Percentiles rank a stretch among this genome's conserved stretches.
phyloP scores from a whole-genome alignment of 176 grass and related monocot genomes.

The Rhynchospora pubera region DNA sequence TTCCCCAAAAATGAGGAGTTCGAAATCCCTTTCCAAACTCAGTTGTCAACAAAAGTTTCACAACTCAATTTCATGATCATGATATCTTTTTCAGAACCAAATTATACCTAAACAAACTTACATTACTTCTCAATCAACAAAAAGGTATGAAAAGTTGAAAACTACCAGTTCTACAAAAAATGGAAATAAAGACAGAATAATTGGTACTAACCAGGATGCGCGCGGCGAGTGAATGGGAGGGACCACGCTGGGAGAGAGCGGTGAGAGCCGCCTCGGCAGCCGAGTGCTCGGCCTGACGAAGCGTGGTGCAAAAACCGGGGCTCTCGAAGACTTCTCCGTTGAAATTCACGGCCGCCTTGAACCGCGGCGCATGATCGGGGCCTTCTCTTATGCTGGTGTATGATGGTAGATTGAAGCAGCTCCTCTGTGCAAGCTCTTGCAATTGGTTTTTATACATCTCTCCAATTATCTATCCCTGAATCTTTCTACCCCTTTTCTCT shows the following conservation, averaged over 20 bases:
- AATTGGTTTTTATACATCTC: constrained; percentile 98
- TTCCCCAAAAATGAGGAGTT: not conserved
- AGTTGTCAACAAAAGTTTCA: constrained; percentile 19
- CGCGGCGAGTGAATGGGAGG: constrained; percentile 83
- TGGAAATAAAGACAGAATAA: not conserved
- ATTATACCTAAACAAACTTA: not conserved
- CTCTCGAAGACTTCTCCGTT: constrained; percentile 90
- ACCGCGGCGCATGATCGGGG: constrained; percentile 91
- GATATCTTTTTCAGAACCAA: not conserved
- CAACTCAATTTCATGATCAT: not conserved
- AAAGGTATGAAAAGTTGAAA: not conserved
- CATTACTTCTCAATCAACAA: constrained; percentile 15
- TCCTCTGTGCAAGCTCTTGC: constrained; percentile 98
- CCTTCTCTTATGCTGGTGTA: constrained; percentile 95
- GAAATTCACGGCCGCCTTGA: constrained; percentile 93
- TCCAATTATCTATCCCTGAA: not conserved
- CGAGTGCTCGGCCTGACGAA: constrained; percentile 95
- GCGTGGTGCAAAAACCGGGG: constrained; percentile 85
- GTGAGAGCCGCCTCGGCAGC: constrained; percentile 87
- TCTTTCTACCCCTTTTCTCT: not conserved
- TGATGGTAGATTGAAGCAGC: constrained; percentile 98
- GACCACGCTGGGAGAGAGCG: constrained; percentile 70
- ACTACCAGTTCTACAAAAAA: not conserved
- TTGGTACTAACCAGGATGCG: constrained; percentile 73
- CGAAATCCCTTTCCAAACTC: not conserved